Conservation (phyloP, 176 grass and related monocot species). For the Aegilops bicornis region DNA sequence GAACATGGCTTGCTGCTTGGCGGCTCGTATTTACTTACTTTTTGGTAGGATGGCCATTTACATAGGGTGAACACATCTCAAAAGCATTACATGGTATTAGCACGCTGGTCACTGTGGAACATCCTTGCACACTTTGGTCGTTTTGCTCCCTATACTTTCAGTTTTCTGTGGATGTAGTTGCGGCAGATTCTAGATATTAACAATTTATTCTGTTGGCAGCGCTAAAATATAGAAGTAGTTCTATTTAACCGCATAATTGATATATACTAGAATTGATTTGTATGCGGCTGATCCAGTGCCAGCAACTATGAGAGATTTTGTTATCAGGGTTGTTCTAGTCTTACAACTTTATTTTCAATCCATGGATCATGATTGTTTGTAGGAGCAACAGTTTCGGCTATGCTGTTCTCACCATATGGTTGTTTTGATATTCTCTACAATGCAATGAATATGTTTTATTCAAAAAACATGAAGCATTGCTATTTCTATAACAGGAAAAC, state of each 20-base stretch:
- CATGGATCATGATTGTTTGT: not conserved
- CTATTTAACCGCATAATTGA: not conserved
- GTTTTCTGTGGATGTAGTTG: not conserved
- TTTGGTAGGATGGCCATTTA: not conserved
- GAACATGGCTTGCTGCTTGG: not conserved
- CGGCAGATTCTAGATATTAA: not conserved
- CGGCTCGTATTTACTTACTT: not conserved
- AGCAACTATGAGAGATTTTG: not conserved
- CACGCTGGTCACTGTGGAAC: not conserved
- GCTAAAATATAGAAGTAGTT: constrained; percentile 1
- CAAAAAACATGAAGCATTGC: not conserved
- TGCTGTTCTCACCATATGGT: not conserved
- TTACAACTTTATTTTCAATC: not conserved
- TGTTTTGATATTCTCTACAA: not conserved
- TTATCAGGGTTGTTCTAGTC: not conserved
- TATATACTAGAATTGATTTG: not conserved
- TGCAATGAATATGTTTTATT: not conserved
- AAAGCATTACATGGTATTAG: not conserved
- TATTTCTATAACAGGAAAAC: constrained; percentile 60
- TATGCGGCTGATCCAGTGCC: not conserved
- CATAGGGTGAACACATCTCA: not conserved
- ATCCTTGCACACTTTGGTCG: not conserved
- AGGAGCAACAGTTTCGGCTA: not conserved
- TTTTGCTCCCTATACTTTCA: not conserved
- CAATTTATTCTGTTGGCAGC: not conserved